Conservation (phyloP, 805 yeast species). For the Kodamaea restingae region DNA sequence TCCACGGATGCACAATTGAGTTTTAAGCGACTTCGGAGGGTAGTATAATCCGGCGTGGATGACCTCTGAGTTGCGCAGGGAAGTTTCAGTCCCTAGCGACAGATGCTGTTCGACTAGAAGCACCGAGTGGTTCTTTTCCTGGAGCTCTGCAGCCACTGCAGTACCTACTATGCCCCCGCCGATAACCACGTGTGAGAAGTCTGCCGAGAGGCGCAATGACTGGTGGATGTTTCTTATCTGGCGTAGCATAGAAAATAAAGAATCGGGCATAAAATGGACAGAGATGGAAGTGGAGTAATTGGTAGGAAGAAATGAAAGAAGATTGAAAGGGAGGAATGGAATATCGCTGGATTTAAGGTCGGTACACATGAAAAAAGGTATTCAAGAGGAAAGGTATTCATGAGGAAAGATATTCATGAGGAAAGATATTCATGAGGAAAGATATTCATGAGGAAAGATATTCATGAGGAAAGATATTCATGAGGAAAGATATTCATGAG, state of each 20-base stretch:
- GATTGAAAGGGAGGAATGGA: no score
- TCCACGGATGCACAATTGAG: conserved; percentile 70
- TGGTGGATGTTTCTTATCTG: background rate
- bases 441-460: no score
- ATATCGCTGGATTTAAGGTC: no score
- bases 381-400: no score
- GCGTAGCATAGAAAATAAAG: background rate
- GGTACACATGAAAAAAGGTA: no score
- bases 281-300: background rate
- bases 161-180: conserved; percentile 88
- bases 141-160: conserved; percentile 72
- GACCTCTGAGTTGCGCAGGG: conserved; percentile 89
- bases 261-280: background rate
- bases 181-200: conserved; percentile 63
- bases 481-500: no score
- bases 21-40: conserved; percentile 64
- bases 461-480: no score
- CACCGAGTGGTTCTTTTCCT: conserved; percentile 43
- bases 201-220: conserved; percentile 3
- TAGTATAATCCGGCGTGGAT: conserved; percentile 89
- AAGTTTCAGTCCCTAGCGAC: conserved; percentile 71
- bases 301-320: no score
- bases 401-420: no score
- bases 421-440: no score
- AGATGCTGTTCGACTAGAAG: conserved; percentile 66